A percentile compares a stretch with the other conserved stretches of the same genome.
These are phyloP conservation scores for Vairimorpha apis DNA, from an alignment of 371 early-diverging fungal genomes.

Conservation along the genomic window DNA sequence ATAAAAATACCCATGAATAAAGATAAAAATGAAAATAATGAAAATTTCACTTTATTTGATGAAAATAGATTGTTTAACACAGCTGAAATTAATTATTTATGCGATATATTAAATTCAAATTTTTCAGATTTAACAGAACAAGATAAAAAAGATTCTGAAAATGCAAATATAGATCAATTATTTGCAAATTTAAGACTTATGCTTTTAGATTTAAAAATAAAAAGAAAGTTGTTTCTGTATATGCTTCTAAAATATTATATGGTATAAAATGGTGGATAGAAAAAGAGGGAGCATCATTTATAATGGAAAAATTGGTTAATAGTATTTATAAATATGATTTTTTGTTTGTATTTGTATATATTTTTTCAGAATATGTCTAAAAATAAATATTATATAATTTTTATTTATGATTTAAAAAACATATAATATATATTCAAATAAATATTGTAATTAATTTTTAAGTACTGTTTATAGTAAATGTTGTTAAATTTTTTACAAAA, in stretches of 20 bases:
- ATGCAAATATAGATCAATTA: background rate
- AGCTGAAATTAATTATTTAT: background rate
- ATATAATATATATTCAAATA: no score
- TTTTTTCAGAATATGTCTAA: no score
- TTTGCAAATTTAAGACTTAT: background rate
- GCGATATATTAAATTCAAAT: background rate
- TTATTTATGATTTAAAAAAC: no score
- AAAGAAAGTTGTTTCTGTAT: background rate
- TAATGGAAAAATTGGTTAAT: no score
- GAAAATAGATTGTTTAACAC: background rate
- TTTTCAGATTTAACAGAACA: background rate
- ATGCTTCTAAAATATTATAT: background rate
- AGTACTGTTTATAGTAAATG: no score
- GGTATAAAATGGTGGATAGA: conserved; percentile 1
- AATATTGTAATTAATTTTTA: no score
- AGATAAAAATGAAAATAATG: background rate
- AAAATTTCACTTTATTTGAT: background rate
- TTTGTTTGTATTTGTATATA: no score
- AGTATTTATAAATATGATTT: no score
- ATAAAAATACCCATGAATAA: background rate
- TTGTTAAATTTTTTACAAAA: no score
- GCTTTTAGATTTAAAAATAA: background rate
- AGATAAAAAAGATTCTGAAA: background rate
- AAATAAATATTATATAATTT: no score
- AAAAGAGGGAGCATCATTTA: background rate